Evolutionary conservation across 805 yeast genomes (phyloP), one percentile per base, ranked within the genome.

Genomic region (Schwanniomyces pseudopolymorphus): DNA sequence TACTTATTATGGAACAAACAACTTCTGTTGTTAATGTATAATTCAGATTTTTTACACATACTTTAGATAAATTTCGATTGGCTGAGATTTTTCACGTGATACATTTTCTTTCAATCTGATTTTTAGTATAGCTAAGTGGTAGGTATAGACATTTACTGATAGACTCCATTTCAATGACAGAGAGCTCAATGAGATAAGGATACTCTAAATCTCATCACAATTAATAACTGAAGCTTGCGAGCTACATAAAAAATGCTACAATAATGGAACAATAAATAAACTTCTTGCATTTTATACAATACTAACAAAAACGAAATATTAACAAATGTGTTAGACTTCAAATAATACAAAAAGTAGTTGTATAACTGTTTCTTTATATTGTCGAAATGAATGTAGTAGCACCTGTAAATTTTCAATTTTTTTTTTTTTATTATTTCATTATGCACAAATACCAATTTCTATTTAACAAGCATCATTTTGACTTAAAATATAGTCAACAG

Each of bases 381-480:
- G 11, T 14, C 10, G 19, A 14, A 14, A 16, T 14, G 20, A 14
- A 14, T 11, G 19, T 14, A 31, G 8, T 7, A 31, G 8, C 8
- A 31, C 10, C 20, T 31, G 11, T 14, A 14, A 7, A 14, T 4
- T 16, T 31, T 31, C 10, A 31, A 31, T 31, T 7, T 31, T 14
- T 31, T 14, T 31, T 31, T 17, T 14, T 14, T 6, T 31, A 14
- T 31, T 14, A 14, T 14, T 31, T 31, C 11, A 31, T 14, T 6
- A 31, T 31, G 35, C 35, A 31, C 13, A 5, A 14, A 31, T 5
- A 31, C 35, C 13, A 14, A 31, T 31, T 14, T 8, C 35, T 31
- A 31, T 16, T 49, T 65, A 71, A 48, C 69, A 65, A 27, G 78
- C 69, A 54, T 72, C 78, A 20, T 69, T 69, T 48, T 72, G 78